A percentile compares a stretch with the other conserved stretches of the same genome.
Evolutionary conservation across 805 yeast species (phyloP).

Genomic region (Kluyveromyces aestuarii): DNA sequence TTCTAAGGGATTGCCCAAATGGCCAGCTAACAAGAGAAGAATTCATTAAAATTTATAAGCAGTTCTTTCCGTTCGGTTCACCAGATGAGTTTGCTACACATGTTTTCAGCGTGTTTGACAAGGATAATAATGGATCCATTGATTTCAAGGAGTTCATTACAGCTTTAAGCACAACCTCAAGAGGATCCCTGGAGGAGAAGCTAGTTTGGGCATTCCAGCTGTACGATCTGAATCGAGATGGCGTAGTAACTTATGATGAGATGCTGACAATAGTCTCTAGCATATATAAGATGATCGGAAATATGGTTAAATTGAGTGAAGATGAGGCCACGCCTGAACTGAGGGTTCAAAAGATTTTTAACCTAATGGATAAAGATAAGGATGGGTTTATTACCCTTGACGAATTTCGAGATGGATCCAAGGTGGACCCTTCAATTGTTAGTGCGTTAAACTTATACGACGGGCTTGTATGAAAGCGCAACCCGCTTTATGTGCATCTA

Average conservation of each 20-base stretch:
- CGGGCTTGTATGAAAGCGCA: conserved; percentile 49
- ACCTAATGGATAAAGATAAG: conserved; percentile 57
- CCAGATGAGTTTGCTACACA: conserved; percentile 85
- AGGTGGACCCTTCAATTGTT: conserved; percentile 66
- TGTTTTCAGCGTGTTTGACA: conserved; percentile 83
- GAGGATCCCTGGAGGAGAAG: conserved; percentile 81
- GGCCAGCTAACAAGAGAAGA: conserved; percentile 84
- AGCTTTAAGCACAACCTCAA: conserved; percentile 75
- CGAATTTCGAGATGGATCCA: conserved; percentile 77
- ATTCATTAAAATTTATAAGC: conserved; percentile 85
- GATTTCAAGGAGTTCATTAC: conserved; percentile 90
- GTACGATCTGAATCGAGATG: conserved; percentile 77
- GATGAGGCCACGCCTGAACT: conserved; percentile 90
- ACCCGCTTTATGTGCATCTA: neutral
- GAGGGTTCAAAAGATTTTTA: conserved; percentile 75
- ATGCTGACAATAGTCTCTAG: conserved; percentile 72
- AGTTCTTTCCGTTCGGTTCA: conserved; percentile 97
- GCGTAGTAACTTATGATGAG: conserved; percentile 66
- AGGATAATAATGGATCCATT: conserved; percentile 67
- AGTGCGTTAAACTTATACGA: conserved; percentile 73
- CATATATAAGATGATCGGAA: conserved; percentile 90
- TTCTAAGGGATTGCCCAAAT: conserved; percentile 83
- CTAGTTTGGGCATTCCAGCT: conserved; percentile 82
- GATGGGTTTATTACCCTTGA: conserved; percentile 66
- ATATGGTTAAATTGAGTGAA: conserved; percentile 79